These are phyloP conservation scores for Paralagenidium karlingii DNA, from an alignment of 352 stramenopile species.

Conservation along the genomic window DNA sequence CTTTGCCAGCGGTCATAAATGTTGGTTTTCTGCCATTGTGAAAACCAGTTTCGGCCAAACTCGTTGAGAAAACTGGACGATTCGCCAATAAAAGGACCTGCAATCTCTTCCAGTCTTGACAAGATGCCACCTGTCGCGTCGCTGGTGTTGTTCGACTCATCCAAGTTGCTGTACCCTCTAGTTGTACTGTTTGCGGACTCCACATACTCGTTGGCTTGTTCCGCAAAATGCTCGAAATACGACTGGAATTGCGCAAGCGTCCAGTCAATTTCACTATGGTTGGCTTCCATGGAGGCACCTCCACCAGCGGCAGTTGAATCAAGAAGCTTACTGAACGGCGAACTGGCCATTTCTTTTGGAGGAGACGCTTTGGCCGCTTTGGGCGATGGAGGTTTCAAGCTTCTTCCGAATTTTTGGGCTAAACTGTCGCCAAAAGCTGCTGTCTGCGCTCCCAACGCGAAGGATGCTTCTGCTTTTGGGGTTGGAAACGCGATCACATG, in stretches of 20 bases:
- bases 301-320: not conserved
- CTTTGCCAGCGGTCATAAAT: slow-evolving; percentile 45
- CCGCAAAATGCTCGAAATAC: slow-evolving; percentile 50
- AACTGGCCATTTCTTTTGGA: too few species aligned
- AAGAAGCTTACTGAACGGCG: not conserved
- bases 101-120: slow-evolving; percentile 36
- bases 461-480: slow-evolving; percentile 29
- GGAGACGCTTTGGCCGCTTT: slow-evolving; percentile 1
- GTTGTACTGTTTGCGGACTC: too few species aligned
- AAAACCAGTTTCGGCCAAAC: slow-evolving; percentile 43
- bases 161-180: too few species aligned
- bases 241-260: slow-evolving; percentile 36
- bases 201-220: slow-evolving; percentile 22
- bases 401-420: slow-evolving; percentile 15
- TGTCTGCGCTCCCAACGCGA: slow-evolving; percentile 30
- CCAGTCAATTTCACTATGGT: slow-evolving; percentile 40
- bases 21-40: slow-evolving; percentile 47
- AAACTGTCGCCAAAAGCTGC: slow-evolving; percentile 17
- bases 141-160: too few species aligned
- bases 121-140: too few species aligned
- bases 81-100: slow-evolving; percentile 26
- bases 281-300: slow-evolving; percentile 5
- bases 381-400: slow-evolving; percentile 5
- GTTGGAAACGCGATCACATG: slow-evolving; percentile 39
- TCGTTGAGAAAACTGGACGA: slow-evolving; percentile 29